These are phyloP conservation scores for Russula olivacea DNA, from an alignment of 768 basidiomycete genomes.

Conservation along the genomic window DNA sequence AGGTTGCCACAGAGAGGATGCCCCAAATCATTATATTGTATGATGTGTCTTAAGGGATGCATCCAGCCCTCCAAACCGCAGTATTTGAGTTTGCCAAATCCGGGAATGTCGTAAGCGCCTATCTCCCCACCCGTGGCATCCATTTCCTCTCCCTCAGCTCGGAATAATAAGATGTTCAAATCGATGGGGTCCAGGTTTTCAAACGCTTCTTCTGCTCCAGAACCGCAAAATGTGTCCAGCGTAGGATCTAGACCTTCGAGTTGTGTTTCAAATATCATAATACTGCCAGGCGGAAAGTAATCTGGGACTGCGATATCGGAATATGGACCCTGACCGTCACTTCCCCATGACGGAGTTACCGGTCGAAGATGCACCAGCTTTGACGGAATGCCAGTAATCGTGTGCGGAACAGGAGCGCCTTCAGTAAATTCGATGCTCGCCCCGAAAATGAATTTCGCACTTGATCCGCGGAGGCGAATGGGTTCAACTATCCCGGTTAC, in stretches of 20 bases:
- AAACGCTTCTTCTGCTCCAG: slow-evolving; percentile 69
- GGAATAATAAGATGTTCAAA: slow-evolving; percentile 80
- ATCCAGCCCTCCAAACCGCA: slow-evolving; percentile 99
- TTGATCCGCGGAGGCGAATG: slow-evolving; percentile 75
- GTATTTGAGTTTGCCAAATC: slow-evolving; percentile 69
- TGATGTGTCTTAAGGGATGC: slow-evolving; percentile 76
- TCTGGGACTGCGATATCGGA: slow-evolving; percentile 81
- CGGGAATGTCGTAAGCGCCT: slow-evolving; percentile 80
- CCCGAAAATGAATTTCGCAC: slow-evolving; percentile 76
- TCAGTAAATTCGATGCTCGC: slow-evolving; percentile 64
- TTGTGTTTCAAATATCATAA: slow-evolving; percentile 89
- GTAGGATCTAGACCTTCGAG: slow-evolving; percentile 63
- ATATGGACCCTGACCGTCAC: slow-evolving; percentile 62
- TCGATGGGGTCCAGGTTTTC: slow-evolving; percentile 73
- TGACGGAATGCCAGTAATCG: slow-evolving; percentile 66
- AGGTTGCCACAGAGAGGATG: slow-evolving; percentile 87
- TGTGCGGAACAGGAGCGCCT: slow-evolving; percentile 45
- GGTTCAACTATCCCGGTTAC: slow-evolving; percentile 55
- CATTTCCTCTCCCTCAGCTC: slow-evolving; percentile 85
- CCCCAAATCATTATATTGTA: slow-evolving; percentile 87
- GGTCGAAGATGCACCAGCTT: slow-evolving; percentile 58
- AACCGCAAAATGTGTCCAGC: slow-evolving; percentile 68
- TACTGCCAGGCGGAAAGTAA: slow-evolving; percentile 89
- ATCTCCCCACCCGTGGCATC: slow-evolving; percentile 79
- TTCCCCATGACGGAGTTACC: slow-evolving; percentile 52